phyloP scores from a whole-genome alignment of 2,329 filamentous ascomycete genomes.

The Talaromyces piceae region DNA sequence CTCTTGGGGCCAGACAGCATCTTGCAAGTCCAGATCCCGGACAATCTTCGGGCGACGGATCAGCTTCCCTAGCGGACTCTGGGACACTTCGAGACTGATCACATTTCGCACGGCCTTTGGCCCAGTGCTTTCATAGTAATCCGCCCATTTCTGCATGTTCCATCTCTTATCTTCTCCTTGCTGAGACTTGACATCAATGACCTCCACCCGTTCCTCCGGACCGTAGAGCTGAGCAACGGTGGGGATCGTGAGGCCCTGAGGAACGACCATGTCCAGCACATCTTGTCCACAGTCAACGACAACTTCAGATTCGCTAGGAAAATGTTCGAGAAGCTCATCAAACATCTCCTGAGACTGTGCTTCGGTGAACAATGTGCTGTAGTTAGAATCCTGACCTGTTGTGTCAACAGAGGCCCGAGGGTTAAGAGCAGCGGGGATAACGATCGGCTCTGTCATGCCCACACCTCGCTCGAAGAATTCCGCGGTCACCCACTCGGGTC shows the following conservation, averaged over 20 bases:
- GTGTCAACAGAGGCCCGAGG: conserved; percentile 39
- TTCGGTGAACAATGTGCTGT: conserved; percentile 25
- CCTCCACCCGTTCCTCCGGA: conserved; percentile 54
- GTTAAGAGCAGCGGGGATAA: conserved; percentile 57
- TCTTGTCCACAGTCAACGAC: conserved; percentile 57
- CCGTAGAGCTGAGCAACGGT: conserved; percentile 58
- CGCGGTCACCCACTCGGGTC: conserved; percentile 54
- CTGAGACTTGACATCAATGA: conserved; percentile 64
- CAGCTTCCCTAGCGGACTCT: conserved; percentile 54
- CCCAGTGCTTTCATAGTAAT: conserved; percentile 57
- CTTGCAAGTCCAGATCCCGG: conserved; percentile 52
- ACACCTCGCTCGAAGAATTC: conserved; percentile 57
- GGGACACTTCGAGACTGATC: conserved; percentile 61
- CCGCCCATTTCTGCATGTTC: conserved; percentile 60
- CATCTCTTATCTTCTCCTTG: conserved; percentile 58
- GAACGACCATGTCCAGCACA: conserved; percentile 61
- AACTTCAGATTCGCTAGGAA: conserved; percentile 27
- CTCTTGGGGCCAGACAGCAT: conserved; percentile 45
- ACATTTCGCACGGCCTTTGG: conserved; percentile 59
- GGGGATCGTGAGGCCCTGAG: conserved; percentile 55
- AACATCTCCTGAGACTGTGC: conserved; percentile 34
- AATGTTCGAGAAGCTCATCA: conserved; percentile 29
- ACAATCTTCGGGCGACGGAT: conserved; percentile 59
- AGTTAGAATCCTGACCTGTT: conserved; percentile 15
- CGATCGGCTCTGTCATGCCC: conserved; percentile 59